A percentile compares a stretch with the other conserved stretches of the same genome.
These are phyloP conservation scores for Epichloe festucae DNA, from an alignment of 2,329 filamentous ascomycete species.

Conservation along the genomic window DNA sequence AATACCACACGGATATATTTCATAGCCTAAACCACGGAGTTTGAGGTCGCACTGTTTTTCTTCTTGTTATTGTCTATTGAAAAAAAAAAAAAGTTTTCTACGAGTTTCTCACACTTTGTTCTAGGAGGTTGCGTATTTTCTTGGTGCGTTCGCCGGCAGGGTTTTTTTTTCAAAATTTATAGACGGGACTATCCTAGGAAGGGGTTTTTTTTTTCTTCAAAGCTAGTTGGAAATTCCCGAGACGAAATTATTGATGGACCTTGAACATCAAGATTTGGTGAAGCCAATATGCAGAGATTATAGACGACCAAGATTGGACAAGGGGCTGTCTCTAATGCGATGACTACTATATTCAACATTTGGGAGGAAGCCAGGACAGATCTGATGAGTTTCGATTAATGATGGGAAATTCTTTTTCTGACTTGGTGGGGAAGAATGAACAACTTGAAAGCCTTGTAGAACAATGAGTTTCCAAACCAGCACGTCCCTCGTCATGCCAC, in stretches of 20 bases:
- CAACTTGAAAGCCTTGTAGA: not conserved
- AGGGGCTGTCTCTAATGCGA: not conserved
- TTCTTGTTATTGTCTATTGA: not conserved
- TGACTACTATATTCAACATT: not conserved
- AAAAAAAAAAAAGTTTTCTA: conserved; percentile 2
- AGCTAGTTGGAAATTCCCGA: not conserved
- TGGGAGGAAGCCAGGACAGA: not conserved
- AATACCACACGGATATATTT: not conserved
- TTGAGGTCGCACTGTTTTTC: not conserved
- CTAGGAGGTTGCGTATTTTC: not conserved
- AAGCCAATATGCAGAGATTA: not conserved
- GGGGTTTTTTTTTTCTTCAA: not conserved
- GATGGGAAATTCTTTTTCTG: not conserved
- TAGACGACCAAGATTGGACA: not conserved
- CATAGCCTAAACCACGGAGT: not conserved
- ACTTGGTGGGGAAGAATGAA: not conserved
- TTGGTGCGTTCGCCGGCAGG: not conserved
- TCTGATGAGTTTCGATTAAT: not conserved
- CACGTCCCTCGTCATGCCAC: not conserved
- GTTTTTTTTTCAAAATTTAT: not conserved
- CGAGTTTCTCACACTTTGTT: not conserved
- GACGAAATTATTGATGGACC: not conserved
- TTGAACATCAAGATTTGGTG: not conserved
- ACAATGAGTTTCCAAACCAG: not conserved
- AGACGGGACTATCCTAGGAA: conserved; percentile 1